These are phyloP conservation scores for Colletotrichum sp. DNA, from an alignment of 2,329 filamentous ascomycete species.

Conservation along the genomic window DNA sequence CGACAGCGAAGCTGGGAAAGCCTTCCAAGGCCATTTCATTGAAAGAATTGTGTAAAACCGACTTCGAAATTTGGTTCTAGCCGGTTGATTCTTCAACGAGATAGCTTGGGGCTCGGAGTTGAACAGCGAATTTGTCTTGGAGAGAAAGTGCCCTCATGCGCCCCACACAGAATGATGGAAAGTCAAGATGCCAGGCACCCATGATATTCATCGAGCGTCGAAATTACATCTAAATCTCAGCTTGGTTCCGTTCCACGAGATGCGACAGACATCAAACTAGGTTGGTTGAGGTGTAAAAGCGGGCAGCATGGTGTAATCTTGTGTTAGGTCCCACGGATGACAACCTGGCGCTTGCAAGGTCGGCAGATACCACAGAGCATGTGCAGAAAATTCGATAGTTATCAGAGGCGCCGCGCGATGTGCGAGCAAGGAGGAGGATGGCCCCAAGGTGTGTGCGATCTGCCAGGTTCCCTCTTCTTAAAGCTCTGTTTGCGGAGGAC, in stretches of 20 bases:
- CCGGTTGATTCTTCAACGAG: neutral
- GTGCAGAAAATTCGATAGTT: neutral
- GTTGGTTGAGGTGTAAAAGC: neutral
- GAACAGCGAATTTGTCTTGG: neutral
- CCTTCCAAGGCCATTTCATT: too few species aligned
- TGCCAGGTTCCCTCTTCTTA: neutral
- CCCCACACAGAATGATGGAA: neutral
- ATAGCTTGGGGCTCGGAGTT: neutral
- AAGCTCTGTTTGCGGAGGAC: neutral
- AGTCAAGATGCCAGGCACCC: neutral
- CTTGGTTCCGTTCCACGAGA: neutral
- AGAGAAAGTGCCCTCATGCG: neutral
- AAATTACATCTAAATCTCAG: neutral
- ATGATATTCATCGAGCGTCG: neutral
- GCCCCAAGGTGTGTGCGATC: neutral
- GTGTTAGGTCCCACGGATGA: neutral
- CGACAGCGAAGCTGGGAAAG: neutral
- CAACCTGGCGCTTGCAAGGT: neutral
- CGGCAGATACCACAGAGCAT: neutral
- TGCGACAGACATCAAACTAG: neutral
- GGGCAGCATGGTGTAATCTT: neutral
- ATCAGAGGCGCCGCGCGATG: neutral
- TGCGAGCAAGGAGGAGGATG: neutral
- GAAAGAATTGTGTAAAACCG: too few species aligned
- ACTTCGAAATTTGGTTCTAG: too few species aligned